phyloP scores from a whole-genome alignment of 805 yeast genomes.

The Wickerhamiella parazyma region DNA sequence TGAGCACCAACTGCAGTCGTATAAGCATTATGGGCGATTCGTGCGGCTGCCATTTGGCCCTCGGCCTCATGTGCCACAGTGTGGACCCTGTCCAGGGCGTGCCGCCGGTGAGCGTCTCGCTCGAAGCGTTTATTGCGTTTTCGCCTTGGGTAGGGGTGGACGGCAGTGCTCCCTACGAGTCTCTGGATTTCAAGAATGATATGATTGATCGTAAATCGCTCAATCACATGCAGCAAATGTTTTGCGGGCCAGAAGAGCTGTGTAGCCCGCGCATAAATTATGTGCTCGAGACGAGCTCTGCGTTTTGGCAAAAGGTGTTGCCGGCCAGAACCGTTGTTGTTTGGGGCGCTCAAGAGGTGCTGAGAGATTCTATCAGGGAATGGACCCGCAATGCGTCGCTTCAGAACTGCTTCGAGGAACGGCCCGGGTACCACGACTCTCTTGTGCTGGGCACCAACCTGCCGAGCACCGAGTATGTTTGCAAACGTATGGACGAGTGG shows the following conservation, averaged over 20 bases:
- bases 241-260: background rate
- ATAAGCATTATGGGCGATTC: conserved; percentile 24
- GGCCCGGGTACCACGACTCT: conserved; percentile 19
- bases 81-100: conserved; percentile 9
- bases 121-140: conserved; percentile 10
- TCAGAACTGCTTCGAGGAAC: conserved; percentile 14
- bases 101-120: background rate
- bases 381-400: conserved; percentile 12
- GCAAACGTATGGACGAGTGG: background rate
- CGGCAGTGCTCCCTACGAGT: conserved; percentile 1
- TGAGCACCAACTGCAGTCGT: conserved; percentile 8
- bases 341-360: conserved; percentile 18
- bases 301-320: conserved; percentile 13
- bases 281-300: conserved; percentile 1
- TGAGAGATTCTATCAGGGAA: conserved; percentile 11
- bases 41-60: conserved; percentile 24
- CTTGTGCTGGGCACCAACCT: conserved; percentile 14
- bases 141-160: conserved; percentile 15
- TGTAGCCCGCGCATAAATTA: conserved; percentile 2
- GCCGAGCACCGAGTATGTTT: conserved; percentile 12
- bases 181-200: background rate
- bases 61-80: conserved; percentile 13
- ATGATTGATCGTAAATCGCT: conserved; percentile 6
- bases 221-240: conserved; percentile 5
- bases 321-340: conserved; percentile 14